phyloP scores from a whole-genome alignment of 2,329 filamentous ascomycete genomes.

The Cordyceps tenuipes region DNA sequence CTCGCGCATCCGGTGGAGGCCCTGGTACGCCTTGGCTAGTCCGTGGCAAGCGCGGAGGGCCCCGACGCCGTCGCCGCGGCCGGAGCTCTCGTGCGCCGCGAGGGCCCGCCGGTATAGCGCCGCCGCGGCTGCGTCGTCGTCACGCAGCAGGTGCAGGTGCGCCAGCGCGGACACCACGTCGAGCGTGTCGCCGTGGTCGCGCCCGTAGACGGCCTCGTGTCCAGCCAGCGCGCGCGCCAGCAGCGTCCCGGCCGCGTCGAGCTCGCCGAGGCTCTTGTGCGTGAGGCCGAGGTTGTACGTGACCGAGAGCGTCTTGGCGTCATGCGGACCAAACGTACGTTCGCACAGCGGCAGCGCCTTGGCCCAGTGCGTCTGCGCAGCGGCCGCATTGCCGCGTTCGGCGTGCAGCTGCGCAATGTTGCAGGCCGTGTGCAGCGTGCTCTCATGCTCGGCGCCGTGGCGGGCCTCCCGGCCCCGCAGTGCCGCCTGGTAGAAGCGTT shows the following conservation, averaged over 20 bases:
- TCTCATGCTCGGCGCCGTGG: neutral
- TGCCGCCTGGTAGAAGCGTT: neutral
- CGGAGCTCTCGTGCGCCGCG: neutral
- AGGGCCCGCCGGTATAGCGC: neutral
- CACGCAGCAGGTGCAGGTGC: neutral
- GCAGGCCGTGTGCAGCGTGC: neutral
- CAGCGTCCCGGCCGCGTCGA: neutral
- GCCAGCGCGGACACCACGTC: neutral
- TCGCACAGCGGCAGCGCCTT: constrained; percentile 1
- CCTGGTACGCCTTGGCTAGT: constrained; percentile 4
- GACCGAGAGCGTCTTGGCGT: neutral
- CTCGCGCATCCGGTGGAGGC: neutral
- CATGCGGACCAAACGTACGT: neutral
- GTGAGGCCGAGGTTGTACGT: constrained; percentile 5
- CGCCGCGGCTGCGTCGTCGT: neutral
- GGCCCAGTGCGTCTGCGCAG: neutral
- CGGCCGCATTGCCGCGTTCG: neutral
- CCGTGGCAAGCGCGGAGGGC: neutral
- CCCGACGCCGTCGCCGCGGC: neutral
- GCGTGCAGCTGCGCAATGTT: constrained; percentile 3
- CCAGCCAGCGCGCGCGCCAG: neutral
- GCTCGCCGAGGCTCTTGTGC: constrained; percentile 1
- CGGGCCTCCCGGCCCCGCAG: neutral
- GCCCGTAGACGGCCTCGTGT: neutral
- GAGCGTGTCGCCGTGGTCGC: neutral